Evolutionary conservation across 2,329 filamentous ascomycete species (phyloP).

Genomic region (Trematosphaeria pertusa): DNA sequence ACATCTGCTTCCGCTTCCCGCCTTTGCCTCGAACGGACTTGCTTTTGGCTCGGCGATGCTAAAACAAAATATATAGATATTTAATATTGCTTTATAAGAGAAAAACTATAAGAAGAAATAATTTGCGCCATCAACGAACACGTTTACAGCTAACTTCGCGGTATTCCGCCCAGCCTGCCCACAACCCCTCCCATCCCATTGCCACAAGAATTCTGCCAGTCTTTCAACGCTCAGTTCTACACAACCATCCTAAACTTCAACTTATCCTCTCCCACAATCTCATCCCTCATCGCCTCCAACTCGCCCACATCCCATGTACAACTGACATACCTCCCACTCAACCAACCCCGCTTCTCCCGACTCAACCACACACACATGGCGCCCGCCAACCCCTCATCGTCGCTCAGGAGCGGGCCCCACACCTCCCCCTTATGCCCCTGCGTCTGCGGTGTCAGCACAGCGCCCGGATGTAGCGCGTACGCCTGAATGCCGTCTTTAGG

Average conservation of each 20-base stretch:
- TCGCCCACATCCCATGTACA: conserved; percentile 39
- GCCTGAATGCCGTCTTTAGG: conserved; percentile 22
- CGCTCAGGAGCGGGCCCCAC: conserved; percentile 15
- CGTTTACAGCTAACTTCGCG: too few relatives aligned
- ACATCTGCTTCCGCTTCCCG: too few relatives aligned
- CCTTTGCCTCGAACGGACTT: too few relatives aligned
- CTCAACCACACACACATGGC: conserved; percentile 34
- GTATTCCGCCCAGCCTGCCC: too few relatives aligned
- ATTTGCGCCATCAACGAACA: too few relatives aligned
- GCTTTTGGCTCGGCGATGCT: too few relatives aligned
- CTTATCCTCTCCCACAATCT: conserved; percentile 11
- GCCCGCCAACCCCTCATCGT: conserved; percentile 35
- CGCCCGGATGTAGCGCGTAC: conserved; percentile 34
- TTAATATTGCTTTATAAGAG: too few relatives aligned
- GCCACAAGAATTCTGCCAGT: too few relatives aligned
- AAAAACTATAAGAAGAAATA: too few relatives aligned
- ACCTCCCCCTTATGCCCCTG: conserved; percentile 8
- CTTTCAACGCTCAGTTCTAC: too few relatives aligned
- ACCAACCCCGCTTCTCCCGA: conserved; percentile 26
- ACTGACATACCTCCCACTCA: conserved; percentile 32
- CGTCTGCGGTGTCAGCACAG: conserved; percentile 26
- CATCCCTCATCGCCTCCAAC: conserved; percentile 17
- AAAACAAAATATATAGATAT: too few relatives aligned
- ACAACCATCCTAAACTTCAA: conserved; percentile 18
- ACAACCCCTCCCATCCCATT: too few relatives aligned